phyloP scores from a whole-genome alignment of 148 eudicot genomes.

The Polygonum aviculare region DNA sequence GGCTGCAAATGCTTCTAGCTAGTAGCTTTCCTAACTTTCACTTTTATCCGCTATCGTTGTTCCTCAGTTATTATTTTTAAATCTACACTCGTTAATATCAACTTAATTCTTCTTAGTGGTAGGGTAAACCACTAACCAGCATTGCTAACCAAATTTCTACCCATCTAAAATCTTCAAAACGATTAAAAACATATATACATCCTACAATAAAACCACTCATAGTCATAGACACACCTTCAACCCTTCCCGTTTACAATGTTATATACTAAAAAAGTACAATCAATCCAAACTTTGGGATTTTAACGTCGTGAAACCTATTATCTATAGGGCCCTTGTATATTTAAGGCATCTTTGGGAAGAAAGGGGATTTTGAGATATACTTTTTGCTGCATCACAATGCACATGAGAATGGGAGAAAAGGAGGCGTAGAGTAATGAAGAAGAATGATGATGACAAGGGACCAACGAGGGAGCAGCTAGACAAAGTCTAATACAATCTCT shows the following conservation, averaged over 20 bases:
- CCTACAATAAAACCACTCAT: too few relatives aligned
- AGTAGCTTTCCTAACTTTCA: not conserved
- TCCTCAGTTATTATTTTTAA: not conserved
- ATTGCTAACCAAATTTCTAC: not conserved
- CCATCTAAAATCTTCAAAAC: too few relatives aligned
- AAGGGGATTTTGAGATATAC: not conserved
- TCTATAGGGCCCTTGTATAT: not conserved
- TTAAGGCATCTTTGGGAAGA: not conserved
- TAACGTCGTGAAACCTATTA: not conserved
- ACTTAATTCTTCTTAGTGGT: not conserved
- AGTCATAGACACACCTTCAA: too few relatives aligned
- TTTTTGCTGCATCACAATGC: not conserved
- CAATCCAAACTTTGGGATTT: too few relatives aligned
- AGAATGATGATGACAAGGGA: not conserved
- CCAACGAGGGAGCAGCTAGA: not conserved
- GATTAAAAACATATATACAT: not conserved
- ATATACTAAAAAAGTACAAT: too few relatives aligned
- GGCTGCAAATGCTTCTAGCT: constrained; percentile 6
- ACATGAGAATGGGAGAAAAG: not conserved
- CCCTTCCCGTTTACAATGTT: too few relatives aligned
- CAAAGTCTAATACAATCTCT: not conserved
- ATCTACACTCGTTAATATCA: not conserved
- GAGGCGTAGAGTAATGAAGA: not conserved
- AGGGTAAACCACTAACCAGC: not conserved
- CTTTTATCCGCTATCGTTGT: not conserved